phyloP scores from a whole-genome alignment of 495 filamentous ascomycete genomes.

The Trichoderma gamsii region DNA sequence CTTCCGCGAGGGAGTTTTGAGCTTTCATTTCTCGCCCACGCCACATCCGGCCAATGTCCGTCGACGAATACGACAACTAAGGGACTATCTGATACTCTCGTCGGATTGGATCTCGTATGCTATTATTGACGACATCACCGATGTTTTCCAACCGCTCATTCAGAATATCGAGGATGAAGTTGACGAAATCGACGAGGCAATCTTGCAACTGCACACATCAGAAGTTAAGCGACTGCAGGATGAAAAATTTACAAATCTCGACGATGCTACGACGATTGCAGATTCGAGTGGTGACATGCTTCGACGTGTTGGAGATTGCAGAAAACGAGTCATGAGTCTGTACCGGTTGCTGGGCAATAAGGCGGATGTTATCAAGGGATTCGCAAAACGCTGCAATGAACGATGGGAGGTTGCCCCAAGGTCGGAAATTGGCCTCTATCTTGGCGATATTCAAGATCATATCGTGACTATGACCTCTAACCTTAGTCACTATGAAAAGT shows the following conservation, averaged over 20 bases:
- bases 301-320: slow-evolving; percentile 80
- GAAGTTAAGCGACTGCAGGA: slow-evolving; percentile 33
- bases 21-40: slow-evolving; percentile 89
- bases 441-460: slow-evolving; percentile 97
- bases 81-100: slow-evolving; percentile 86
- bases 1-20: slow-evolving; percentile 89
- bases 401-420: slow-evolving; percentile 94
- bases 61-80: slow-evolving; percentile 83
- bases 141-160: slow-evolving; percentile 87
- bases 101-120: slow-evolving; percentile 99
- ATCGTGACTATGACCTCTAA: slow-evolving; percentile 98
- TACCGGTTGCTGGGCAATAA: slow-evolving; percentile 93
- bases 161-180: slow-evolving; percentile 84
- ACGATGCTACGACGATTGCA: slow-evolving; percentile 33
- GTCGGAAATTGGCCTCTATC: slow-evolving; percentile 89
- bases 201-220: slow-evolving; percentile 66
- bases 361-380: slow-evolving; percentile 97
- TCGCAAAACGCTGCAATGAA: slow-evolving; percentile 98
- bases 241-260: slow-evolving; percentile 39
- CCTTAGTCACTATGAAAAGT: slow-evolving; percentile 93
- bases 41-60: slow-evolving; percentile 95
- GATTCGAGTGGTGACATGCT: slow-evolving; percentile 76
- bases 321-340: slow-evolving; percentile 92
- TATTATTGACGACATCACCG: slow-evolving; percentile 96
- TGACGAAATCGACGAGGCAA: slow-evolving; percentile 79